Percentiles rank a stretch among this genome's conserved stretches.
Conservation (phyloP, 2,329 filamentous ascomycete species). For the Aspergillus glaucus region DNA sequence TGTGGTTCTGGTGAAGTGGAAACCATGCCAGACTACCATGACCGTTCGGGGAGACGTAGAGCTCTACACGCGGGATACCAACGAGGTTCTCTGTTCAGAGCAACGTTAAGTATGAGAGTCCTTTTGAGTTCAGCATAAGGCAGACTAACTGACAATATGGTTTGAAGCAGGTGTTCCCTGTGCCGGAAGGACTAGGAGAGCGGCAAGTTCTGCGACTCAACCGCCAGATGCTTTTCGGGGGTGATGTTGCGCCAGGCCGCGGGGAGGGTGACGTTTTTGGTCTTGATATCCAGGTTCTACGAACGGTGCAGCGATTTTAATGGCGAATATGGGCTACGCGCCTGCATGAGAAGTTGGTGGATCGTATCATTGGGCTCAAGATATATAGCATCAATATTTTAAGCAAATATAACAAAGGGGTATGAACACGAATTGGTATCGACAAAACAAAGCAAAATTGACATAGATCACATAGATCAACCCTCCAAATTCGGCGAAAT, state of each 20-base stretch:
- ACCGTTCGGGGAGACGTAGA: not conserved
- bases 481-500: slow-evolving; percentile 46
- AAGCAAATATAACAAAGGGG: not conserved
- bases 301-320: not conserved
- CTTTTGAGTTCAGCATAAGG: not conserved
- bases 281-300: not conserved
- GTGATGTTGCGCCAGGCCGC: not conserved
- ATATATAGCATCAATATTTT: not conserved
- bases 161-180: not conserved
- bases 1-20: not conserved
- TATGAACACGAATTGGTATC: not conserved
- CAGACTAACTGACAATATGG: not conserved
- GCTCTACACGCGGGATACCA: not conserved
- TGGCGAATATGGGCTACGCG: too few relatives aligned
- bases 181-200: not conserved
- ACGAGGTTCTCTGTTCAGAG: not conserved
- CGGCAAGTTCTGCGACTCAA: not conserved
- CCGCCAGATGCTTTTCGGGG: not conserved
- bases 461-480: not conserved
- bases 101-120: not conserved
- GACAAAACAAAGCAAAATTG: slow-evolving; percentile 3
- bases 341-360: too few relatives aligned
- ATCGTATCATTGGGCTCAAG: too few relatives aligned
- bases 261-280: not conserved
- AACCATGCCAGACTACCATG: not conserved